phyloP scores from a whole-genome alignment of 805 yeast species.

The Peterozyma toletana region DNA sequence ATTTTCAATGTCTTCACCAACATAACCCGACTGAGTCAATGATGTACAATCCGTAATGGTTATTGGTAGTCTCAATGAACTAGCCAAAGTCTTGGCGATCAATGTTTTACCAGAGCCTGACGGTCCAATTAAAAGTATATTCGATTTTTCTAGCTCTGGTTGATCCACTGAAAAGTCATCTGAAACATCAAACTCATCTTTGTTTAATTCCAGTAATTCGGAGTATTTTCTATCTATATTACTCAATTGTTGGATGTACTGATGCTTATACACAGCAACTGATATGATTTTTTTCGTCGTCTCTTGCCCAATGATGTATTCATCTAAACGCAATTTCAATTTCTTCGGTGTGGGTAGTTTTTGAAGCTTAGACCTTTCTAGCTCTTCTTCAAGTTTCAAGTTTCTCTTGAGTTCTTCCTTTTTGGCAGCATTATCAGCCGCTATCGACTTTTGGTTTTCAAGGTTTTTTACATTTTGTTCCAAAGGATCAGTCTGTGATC shows the following conservation, averaged over 20 bases:
- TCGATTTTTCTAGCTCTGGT: conserved; percentile 47
- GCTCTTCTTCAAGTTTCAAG: conserved; percentile 2
- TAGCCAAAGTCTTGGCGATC: conserved; percentile 47
- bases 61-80: conserved; percentile 44
- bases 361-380: conserved; percentile 4
- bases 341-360: conserved; percentile 39
- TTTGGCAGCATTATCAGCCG: no score
- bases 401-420: background rate
- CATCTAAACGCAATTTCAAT: conserved; percentile 38
- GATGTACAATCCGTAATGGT: conserved; percentile 58
- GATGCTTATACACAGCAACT: conserved; percentile 56
- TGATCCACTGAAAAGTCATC: conserved; percentile 20
- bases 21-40: conserved; percentile 57
- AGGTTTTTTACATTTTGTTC: no score
- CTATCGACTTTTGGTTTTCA: no score
- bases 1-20: conserved; percentile 57
- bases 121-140: conserved; percentile 50
- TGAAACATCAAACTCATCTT: conserved; percentile 13
- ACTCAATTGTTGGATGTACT: conserved; percentile 12
- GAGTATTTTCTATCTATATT: conserved; percentile 5
- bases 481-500: no score
- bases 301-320: conserved; percentile 50
- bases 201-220: conserved; percentile 3
- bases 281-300: conserved; percentile 49
- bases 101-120: conserved; percentile 59